Conservation (phyloP, 169 alveolate genomes). For the Cyclospora cayetanensis region DNA sequence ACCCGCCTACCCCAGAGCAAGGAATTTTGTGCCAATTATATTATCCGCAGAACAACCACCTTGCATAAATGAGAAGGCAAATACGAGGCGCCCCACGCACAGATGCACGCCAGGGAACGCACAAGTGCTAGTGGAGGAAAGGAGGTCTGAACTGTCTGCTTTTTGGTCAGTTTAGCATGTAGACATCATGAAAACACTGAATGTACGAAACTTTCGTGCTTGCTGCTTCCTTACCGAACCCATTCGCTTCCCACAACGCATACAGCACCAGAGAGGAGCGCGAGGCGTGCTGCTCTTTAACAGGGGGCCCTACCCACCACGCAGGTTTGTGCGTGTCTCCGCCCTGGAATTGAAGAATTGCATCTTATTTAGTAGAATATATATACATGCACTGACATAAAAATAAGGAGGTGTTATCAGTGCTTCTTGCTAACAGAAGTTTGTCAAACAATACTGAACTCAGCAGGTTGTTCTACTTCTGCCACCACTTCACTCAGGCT, state of each 20-base stretch:
- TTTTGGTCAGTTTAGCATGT: background rate
- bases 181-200: background rate
- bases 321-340: background rate
- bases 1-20: background rate
- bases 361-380: background rate
- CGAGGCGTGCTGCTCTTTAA: slow-evolving; percentile 47
- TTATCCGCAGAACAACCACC: slow-evolving; percentile 3
- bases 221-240: background rate
- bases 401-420: too few species aligned
- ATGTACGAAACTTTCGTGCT: background rate
- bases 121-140: background rate
- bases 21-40: background rate
- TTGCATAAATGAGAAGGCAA: slow-evolving; percentile 26
- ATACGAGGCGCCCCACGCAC: slow-evolving; percentile 46
- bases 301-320: slow-evolving; percentile 11
- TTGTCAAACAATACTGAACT: too few species aligned
- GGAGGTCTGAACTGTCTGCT: background rate
- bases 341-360: background rate
- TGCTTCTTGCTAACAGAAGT: too few species aligned
- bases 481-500: too few species aligned
- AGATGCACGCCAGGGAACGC: slow-evolving; percentile 5
- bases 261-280: slow-evolving; percentile 54
- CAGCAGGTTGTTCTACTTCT: too few species aligned
- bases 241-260: slow-evolving; percentile 23
- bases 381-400: too few species aligned